Conservation (phyloP, 768 basidiomycete genomes). For the Boletus pseudo-olivaceus region DNA sequence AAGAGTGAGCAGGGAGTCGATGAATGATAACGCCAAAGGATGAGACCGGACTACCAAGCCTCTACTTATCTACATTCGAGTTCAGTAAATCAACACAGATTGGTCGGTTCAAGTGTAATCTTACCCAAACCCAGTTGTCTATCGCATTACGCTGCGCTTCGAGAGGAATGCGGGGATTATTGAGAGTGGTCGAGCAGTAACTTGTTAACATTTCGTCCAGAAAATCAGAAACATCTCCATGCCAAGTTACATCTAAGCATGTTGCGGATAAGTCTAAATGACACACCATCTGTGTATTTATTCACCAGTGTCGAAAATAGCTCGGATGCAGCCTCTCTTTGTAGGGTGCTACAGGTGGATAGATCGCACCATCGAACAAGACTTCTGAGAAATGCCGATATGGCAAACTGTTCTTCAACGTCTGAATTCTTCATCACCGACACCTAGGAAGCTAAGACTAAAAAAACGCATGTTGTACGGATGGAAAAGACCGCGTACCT, state of each 20-base stretch:
- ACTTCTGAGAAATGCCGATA: conserved; percentile 48
- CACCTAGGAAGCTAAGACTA: conserved; percentile 39
- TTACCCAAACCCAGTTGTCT: conserved; percentile 67
- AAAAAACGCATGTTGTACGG: neutral
- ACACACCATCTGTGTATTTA: conserved; percentile 64
- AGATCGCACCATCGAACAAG: conserved; percentile 61
- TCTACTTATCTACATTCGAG: conserved; percentile 58
- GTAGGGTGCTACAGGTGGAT: conserved; percentile 43
- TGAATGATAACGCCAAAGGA: conserved; percentile 48
- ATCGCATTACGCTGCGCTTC: conserved; percentile 52
- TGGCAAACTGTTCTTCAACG: conserved; percentile 43
- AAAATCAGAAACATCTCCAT: conserved; percentile 47
- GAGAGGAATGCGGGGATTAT: conserved; percentile 25
- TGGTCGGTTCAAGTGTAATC: conserved; percentile 9
- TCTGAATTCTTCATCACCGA: conserved; percentile 9
- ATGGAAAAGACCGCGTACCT: conserved; percentile 42
- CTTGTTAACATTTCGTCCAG: conserved; percentile 37
- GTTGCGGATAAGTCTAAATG: neutral
- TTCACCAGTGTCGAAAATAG: conserved; percentile 71
- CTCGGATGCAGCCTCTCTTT: conserved; percentile 54
- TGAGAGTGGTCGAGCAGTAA: conserved; percentile 52
- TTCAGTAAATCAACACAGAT: neutral
- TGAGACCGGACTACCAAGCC: conserved; percentile 78
- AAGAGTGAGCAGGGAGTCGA: conserved; percentile 63
- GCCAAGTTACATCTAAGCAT: neutral